A percentile compares a stretch with the other conserved stretches of the same genome.
Evolutionary conservation across 2,329 filamentous ascomycete genomes (phyloP).

Genomic region (Ascomycota sp.): DNA sequence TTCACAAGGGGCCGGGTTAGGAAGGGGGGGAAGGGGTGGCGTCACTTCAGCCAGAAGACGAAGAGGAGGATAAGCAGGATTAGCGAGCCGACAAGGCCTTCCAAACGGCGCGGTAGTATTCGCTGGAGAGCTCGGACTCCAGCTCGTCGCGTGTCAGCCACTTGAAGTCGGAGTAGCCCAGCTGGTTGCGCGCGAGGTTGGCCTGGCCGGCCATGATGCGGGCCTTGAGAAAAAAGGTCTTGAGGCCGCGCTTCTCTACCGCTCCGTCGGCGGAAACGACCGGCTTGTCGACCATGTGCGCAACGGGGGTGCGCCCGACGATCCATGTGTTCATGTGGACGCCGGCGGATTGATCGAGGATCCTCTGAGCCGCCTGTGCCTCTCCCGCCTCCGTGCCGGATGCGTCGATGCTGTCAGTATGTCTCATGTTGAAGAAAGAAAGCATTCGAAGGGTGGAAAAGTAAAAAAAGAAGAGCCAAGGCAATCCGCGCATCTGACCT

Average conservation of each 20-base stretch:
- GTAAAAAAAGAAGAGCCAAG: background rate
- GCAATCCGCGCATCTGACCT: constrained; percentile 31
- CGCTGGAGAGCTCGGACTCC: constrained; percentile 34
- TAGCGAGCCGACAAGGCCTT: constrained; percentile 17
- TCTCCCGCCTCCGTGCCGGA: background rate
- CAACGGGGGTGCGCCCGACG: constrained; percentile 72
- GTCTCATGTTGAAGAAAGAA: too few relatives aligned
- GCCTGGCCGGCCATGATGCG: constrained; percentile 95
- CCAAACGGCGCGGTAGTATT: constrained; percentile 54
- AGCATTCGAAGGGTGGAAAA: too few relatives aligned
- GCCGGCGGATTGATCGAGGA: constrained; percentile 56
- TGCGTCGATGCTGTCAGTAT: background rate
- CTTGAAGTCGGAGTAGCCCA: constrained; percentile 61
- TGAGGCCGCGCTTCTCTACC: constrained; percentile 36
- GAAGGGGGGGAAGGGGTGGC: too few relatives aligned
- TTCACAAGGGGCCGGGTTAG: too few relatives aligned
- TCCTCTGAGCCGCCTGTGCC: constrained; percentile 54
- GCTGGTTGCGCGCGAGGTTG: constrained; percentile 46
- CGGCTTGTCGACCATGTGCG: constrained; percentile 44
- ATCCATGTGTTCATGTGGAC: constrained; percentile 98
- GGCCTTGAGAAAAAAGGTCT: constrained; percentile 89
- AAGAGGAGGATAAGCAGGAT: background rate
- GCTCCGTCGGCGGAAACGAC: constrained; percentile 19
- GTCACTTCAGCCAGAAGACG: background rate
- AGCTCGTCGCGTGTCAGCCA: constrained; percentile 89